These are phyloP conservation scores for Xylaria hypoxylon DNA, from an alignment of 2,329 filamentous ascomycete genomes.

Conservation along the genomic window DNA sequence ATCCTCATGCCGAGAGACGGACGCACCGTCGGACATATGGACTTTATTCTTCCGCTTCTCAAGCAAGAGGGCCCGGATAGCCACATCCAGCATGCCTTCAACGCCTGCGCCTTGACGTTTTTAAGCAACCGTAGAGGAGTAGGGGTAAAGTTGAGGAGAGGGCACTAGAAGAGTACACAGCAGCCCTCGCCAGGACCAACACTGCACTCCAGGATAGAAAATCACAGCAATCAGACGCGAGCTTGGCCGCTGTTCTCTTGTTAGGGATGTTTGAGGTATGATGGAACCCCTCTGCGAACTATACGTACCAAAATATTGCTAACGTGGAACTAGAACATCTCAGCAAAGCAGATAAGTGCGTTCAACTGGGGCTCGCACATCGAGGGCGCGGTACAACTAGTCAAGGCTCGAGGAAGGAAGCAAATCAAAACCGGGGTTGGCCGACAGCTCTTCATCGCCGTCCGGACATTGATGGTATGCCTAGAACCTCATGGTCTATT, in stretches of 20 bases:
- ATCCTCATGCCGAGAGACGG: slow-evolving; percentile 65
- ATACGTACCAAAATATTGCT: not conserved
- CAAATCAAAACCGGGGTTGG: slow-evolving; percentile 66
- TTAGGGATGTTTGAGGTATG: slow-evolving; percentile 69
- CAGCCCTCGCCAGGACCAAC: slow-evolving; percentile 65
- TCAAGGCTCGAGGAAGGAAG: slow-evolving; percentile 67
- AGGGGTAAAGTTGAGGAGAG: slow-evolving; percentile 52
- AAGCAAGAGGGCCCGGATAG: slow-evolving; percentile 57
- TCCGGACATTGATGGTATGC: slow-evolving; percentile 70
- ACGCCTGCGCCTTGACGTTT: slow-evolving; percentile 69
- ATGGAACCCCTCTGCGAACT: not conserved
- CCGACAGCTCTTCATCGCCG: slow-evolving; percentile 67
- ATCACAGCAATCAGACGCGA: slow-evolving; percentile 65
- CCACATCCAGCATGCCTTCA: slow-evolving; percentile 68
- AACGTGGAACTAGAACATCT: slow-evolving; percentile 57
- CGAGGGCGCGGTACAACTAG: slow-evolving; percentile 72
- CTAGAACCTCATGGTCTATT: not conserved
- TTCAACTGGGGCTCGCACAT: slow-evolving; percentile 72
- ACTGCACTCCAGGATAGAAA: slow-evolving; percentile 64
- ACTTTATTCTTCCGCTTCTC: slow-evolving; percentile 69
- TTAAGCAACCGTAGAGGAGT: slow-evolving; percentile 63
- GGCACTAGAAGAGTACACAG: slow-evolving; percentile 66
- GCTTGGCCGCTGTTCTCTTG: slow-evolving; percentile 69
- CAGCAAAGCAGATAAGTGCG: slow-evolving; percentile 64
- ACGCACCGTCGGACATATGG: slow-evolving; percentile 66